Evolutionary conservation across 495 filamentous ascomycete genomes (phyloP).

Genomic region (Lepidopterella palustris): DNA sequence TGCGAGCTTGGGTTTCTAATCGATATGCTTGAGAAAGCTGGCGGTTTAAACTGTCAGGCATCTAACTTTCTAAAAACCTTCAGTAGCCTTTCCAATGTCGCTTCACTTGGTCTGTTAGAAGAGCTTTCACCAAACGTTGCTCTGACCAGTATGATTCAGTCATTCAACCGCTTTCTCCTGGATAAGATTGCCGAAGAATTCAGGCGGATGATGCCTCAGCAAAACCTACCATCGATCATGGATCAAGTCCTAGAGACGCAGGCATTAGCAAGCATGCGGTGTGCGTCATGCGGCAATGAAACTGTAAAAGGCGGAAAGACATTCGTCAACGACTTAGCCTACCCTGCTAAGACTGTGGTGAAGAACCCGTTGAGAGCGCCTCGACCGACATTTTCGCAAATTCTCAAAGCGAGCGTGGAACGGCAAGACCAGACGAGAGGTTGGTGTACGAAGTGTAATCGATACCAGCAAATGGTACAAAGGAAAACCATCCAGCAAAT

Average conservation of each 20-base stretch:
- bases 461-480: conserved; percentile 75
- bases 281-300: conserved; percentile 76
- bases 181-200: conserved; percentile 66
- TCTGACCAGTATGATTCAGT: conserved; percentile 68
- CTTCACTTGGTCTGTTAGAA: conserved; percentile 68
- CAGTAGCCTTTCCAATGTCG: conserved; percentile 65
- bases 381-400: conserved; percentile 65
- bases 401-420: conserved; percentile 81
- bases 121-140: conserved; percentile 65
- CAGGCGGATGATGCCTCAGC: conserved; percentile 51
- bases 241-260: conserved; percentile 50
- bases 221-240: conserved; percentile 41
- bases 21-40: conserved; percentile 96
- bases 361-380: conserved; percentile 34
- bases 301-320: conserved; percentile 59
- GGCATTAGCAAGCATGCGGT: conserved; percentile 59
- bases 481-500: conserved; percentile 72
- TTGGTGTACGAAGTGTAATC: conserved; percentile 82
- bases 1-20: conserved; percentile 95
- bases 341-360: conserved; percentile 41
- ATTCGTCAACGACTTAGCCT: conserved; percentile 76
- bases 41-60: conserved; percentile 90
- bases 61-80: conserved; percentile 91
- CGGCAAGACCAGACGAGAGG: conserved; percentile 72
- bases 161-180: conserved; percentile 69